Base-by-base conservation (phyloP, 106 monocot species). In the Dioscorea alata region DNA sequence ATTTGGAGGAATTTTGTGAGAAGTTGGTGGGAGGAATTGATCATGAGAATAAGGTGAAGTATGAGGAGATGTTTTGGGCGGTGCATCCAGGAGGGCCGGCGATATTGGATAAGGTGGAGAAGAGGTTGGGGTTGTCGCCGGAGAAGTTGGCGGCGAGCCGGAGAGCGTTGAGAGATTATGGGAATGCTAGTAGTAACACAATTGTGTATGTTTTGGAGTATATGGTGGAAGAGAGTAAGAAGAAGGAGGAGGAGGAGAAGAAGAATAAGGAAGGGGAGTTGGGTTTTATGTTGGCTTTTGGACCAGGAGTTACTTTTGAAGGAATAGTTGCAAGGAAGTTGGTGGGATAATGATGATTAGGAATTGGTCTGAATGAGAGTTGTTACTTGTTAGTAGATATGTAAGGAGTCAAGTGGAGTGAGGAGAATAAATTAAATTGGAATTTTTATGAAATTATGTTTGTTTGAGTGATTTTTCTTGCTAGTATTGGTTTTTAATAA, bases 41-140 rank as follows among this genome's bases (percentile, higher is more conserved):
- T 6, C 23, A 25, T 2, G 75, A 57, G 8, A n/a, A 18, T 62
- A 33, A 13, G 68, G 85, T 14, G 68, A 85, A 81, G 0, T 88
- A 74, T 52, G 80, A 90, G 18, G 83, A 86, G 24, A 68, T 91
- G 77, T 94, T 94, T 66, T 94, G 90, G 94, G 81, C 83, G 8
- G 90, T 94, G 64, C 94, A 90, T 48, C 90, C 94, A 1, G 94
- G 94, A 18, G 94, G 90, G 1, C 94, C 90, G 14, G 94, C 94
- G 31, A 94, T 94, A 74, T 69, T 94, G 71, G 85, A 81, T 61
- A 65, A 74, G 77, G 19, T 88, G 35, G 94, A 90, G 88, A 74
- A 54, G 42, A 65, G 76, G 31, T 77, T 91, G 4, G 81, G 77
- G 15, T 20, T 94, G 76, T n/a, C 25, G 71, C 69, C 78, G n/a